Evolutionary conservation across 1,284 basidiomycete species (phyloP), one percentile per base, ranked within the genome.

Genomic region (Xerocomus nothofagi): DNA sequence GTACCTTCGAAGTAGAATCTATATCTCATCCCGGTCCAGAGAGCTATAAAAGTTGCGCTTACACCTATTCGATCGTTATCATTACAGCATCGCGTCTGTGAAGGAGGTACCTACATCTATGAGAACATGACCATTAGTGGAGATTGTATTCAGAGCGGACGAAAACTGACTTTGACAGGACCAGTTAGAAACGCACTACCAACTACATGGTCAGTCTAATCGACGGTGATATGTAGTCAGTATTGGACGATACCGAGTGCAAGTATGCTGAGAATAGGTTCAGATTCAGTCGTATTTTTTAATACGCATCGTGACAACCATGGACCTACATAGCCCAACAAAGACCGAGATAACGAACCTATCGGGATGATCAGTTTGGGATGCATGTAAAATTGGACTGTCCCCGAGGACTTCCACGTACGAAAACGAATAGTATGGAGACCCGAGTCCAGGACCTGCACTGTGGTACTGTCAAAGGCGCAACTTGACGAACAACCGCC

Each of bases 331-430:
- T 17, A 6, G 26, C 26, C 54, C 54, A 54, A 32, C 21, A 51
- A 27, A 63, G 21, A 2, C 58, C 60, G 5, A 41, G 0, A n/a
- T 61, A 62, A 8, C 59, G 57, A 26, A 57, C 39, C 57, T 58
- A 38, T n/a, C 14, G 14, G 6, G 6, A 29, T 1, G 3, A 17
- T 48, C 17, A 47, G 15, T 17, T 38, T 3, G 3, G 3, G 26
- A 23, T 15, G 3, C 5, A 8, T 33, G 14, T 26, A 15, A 0
- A 4, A 6, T n/a, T n/a, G n/a, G 24, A 12, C 3, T 17, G 29
- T 26, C 2, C 9, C 1, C 12, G 6, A 18, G n/a, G 14, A 3
- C 6, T 11, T 14, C 21, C 37, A 49, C 60, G 0, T 36, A 59
- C 60, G 3, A 63, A 3, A 12, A 51, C 3, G 23, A 59, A 60